Conservation (phyloP, 495 filamentous ascomycete species). For the Podospora pseudocomata region DNA sequence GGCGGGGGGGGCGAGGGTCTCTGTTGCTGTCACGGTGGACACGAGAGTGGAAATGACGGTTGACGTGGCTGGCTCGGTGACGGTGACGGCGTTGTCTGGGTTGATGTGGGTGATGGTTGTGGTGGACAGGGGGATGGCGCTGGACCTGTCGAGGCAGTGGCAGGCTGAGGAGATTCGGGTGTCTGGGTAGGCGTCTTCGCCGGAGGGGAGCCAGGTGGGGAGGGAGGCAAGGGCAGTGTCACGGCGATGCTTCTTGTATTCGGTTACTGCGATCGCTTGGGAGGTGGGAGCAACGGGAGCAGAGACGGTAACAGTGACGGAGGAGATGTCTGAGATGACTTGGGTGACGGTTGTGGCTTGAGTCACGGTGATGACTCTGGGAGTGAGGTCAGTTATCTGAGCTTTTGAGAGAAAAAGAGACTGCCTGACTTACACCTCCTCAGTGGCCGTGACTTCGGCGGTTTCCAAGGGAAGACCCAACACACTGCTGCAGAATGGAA, state of each 20-base stretch:
- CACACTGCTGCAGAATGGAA: neutral
- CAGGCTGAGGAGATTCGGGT: conserved; percentile 6
- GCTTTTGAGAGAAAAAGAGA: neutral
- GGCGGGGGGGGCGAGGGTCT: neutral
- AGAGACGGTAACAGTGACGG: neutral
- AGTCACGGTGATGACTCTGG: conserved; percentile 1
- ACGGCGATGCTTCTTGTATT: neutral
- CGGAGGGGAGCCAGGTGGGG: conserved; percentile 5
- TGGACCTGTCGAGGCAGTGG: conserved; percentile 7
- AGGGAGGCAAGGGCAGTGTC: neutral
- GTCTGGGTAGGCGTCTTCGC: neutral
- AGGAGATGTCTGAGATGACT: neutral
- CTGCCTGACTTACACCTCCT: neutral
- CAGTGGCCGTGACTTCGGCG: neutral
- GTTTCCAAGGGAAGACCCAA: neutral
- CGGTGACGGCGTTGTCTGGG: neutral
- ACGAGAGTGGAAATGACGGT: conserved; percentile 1
- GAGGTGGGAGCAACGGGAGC: neutral
- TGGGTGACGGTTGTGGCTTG: neutral
- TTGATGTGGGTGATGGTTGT: conserved; percentile 12
- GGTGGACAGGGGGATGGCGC: neutral
- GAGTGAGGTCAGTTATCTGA: neutral
- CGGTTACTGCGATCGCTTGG: neutral
- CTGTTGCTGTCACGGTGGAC: neutral
- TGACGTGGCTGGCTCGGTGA: conserved; percentile 9